phyloP scores from a whole-genome alignment of 148 eudicot genomes.

The Simmondsia chinensis region DNA sequence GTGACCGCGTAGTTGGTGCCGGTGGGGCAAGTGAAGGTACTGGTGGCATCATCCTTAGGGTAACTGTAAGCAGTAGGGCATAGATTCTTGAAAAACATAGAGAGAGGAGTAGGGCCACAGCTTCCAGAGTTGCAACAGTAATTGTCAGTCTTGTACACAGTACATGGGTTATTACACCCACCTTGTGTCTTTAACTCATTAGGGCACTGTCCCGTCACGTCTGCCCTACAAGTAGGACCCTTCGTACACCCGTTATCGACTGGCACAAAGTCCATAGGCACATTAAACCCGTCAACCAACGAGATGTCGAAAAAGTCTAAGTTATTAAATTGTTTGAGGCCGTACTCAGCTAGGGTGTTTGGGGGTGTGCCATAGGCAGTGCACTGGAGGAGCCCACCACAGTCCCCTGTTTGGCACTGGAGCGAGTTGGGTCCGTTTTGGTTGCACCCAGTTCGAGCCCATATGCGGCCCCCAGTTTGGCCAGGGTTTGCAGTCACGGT shows the following conservation, averaged over 20 bases:
- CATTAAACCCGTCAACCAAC: slow-evolving; percentile 24
- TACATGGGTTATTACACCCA: slow-evolving; percentile 40
- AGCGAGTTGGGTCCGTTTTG: slow-evolving; percentile 2
- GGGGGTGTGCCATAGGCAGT: slow-evolving; percentile 17
- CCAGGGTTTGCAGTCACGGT: slow-evolving; percentile 6
- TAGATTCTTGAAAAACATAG: slow-evolving; percentile 29
- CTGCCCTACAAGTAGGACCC: slow-evolving; percentile 16
- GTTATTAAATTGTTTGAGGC: slow-evolving; percentile 6
- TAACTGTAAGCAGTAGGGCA: slow-evolving; percentile 42
- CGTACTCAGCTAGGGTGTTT: slow-evolving; percentile 23
- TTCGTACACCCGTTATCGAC: slow-evolving; percentile 7
- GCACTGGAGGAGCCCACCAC: slow-evolving; percentile 22
- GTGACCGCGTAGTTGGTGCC: slow-evolving; percentile 33
- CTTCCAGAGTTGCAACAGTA: slow-evolving; percentile 28
- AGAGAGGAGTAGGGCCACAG: slow-evolving; percentile 22
- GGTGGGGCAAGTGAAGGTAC: slow-evolving; percentile 33
- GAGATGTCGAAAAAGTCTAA: slow-evolving; percentile 26
- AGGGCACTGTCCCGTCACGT: slow-evolving; percentile 26
- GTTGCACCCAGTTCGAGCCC: slow-evolving; percentile 21
- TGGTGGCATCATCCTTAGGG: slow-evolving; percentile 36
- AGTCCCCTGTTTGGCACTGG: slow-evolving; percentile 22
- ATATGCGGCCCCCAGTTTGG: slow-evolving; percentile 9
- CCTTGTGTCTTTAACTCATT: slow-evolving; percentile 12
- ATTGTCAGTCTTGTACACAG: slow-evolving; percentile 16
- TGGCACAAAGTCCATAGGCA: slow-evolving; percentile 20